Percentiles rank a stretch among this genome's conserved stretches.
These are phyloP conservation scores for Guyanaporus albipodus DNA, from an alignment of 768 basidiomycete genomes.

Conservation along the genomic window DNA sequence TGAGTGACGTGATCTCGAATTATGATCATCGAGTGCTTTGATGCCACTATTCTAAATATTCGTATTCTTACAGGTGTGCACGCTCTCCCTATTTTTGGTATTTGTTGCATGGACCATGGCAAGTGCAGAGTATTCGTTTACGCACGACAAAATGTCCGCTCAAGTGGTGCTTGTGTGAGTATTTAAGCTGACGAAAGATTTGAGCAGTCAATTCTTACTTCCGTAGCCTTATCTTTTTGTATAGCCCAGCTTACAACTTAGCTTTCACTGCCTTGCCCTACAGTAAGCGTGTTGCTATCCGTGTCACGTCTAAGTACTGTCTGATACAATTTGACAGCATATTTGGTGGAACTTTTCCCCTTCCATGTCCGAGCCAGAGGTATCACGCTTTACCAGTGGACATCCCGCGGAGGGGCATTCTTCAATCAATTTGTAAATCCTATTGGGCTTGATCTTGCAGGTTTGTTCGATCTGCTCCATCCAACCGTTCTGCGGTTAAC, in stretches of 20 bases:
- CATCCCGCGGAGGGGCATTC: conserved; percentile 36
- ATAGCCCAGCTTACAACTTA: conserved; percentile 12
- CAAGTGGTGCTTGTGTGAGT: conserved; percentile 11
- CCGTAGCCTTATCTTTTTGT: conserved; percentile 20
- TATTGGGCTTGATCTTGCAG: conserved; percentile 12
- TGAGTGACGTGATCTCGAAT: no score
- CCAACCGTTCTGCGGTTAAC: not conserved
- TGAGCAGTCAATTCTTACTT: not conserved
- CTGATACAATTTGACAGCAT: not conserved
- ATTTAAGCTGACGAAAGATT: not conserved
- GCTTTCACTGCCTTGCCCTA: conserved; percentile 9
- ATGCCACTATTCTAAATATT: not conserved
- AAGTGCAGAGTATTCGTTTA: conserved; percentile 18
- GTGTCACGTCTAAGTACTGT: not conserved
- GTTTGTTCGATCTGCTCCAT: not conserved
- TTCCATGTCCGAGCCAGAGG: conserved; percentile 60
- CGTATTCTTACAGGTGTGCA: conserved; percentile 4
- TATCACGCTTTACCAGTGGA: conserved; percentile 57
- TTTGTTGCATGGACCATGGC: conserved; percentile 17
- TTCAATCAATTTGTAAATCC: conserved; percentile 14
- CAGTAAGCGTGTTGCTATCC: not conserved
- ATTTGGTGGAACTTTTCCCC: conserved; percentile 59
- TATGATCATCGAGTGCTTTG: not conserved
- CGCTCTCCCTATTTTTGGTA: conserved; percentile 13
- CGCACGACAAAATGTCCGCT: conserved; percentile 3